Percentiles rank a stretch among this genome's conserved stretches.
These are phyloP conservation scores for Meyerozyma sp. DNA, from an alignment of 1,139 yeast genomes.

Conservation along the genomic window DNA sequence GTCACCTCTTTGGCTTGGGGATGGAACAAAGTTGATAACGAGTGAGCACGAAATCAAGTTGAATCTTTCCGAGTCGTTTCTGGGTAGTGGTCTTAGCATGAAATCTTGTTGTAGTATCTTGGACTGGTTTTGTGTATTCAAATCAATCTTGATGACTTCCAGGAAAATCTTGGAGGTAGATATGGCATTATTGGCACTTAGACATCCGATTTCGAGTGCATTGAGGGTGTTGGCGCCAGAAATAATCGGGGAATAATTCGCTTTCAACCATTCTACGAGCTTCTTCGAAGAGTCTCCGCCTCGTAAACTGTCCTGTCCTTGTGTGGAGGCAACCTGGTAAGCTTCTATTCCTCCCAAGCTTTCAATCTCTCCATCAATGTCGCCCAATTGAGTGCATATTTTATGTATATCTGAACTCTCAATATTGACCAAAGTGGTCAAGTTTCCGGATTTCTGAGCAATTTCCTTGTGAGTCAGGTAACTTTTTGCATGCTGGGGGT, in stretches of 20 bases:
- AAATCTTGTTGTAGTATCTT: conserved; percentile 73
- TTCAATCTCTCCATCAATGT: conserved; percentile 54
- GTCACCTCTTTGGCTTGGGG: conserved; percentile 62
- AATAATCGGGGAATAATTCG: conserved; percentile 7
- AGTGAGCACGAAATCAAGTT: conserved; percentile 75
- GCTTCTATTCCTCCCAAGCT: conserved; percentile 64
- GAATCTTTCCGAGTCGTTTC: conserved; percentile 38
- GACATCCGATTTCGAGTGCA: conserved; percentile 81
- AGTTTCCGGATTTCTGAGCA: conserved; percentile 3
- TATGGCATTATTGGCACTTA: conserved; percentile 65
- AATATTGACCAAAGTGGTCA: conserved; percentile 4
- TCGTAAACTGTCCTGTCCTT: conserved; percentile 69
- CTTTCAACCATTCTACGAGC: conserved; percentile 61
- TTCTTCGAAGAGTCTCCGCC: conserved; percentile 90
- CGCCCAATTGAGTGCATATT: conserved; percentile 31
- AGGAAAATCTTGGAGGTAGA: conserved; percentile 49
- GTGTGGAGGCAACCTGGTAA: conserved; percentile 83
- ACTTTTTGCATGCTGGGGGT: not conserved
- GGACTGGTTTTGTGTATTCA: conserved; percentile 70
- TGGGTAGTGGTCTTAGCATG: conserved; percentile 69
- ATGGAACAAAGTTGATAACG: conserved; percentile 84
- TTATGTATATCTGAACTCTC: not conserved
- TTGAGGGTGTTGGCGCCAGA: conserved; percentile 9
- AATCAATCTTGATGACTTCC: conserved; percentile 60
- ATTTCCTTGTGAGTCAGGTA: not conserved